phyloP scores from a whole-genome alignment of 2,329 filamentous ascomycete genomes.

The Exophiala mesophila region DNA sequence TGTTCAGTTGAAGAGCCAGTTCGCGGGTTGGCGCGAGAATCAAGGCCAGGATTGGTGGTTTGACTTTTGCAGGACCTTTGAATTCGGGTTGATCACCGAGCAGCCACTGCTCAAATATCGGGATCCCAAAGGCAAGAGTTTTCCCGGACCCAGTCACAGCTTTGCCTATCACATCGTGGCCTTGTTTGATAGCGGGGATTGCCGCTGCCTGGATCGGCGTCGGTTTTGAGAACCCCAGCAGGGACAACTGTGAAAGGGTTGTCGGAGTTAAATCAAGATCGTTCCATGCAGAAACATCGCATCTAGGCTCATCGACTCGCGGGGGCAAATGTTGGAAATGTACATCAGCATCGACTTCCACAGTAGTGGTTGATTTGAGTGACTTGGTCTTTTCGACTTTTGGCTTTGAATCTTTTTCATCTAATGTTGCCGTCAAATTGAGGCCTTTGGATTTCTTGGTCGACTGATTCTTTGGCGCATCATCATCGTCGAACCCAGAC shows the following conservation, averaged over 20 bases:
- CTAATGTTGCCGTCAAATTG: not conserved
- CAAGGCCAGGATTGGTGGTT: constrained; percentile 59
- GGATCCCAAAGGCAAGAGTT: constrained; percentile 89
- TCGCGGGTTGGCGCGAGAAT: constrained; percentile 90
- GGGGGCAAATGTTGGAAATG: constrained; percentile 28
- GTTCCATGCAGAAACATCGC: constrained; percentile 72
- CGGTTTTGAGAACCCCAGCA: constrained; percentile 72
- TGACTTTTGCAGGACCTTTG: constrained; percentile 24
- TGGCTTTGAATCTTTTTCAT: not conserved
- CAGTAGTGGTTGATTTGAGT: constrained; percentile 12
- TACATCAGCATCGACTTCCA: constrained; percentile 10
- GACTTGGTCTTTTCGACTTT: constrained; percentile 14
- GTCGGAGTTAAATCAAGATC: constrained; percentile 66
- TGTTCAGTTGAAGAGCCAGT: constrained; percentile 82
- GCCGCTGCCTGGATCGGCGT: constrained; percentile 74
- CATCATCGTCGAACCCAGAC: constrained; percentile 59
- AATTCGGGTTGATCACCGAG: not conserved
- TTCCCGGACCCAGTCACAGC: constrained; percentile 95
- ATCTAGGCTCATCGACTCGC: constrained; percentile 49
- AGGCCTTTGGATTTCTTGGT: not conserved
- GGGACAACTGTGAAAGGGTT: constrained; percentile 68
- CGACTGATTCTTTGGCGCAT: constrained; percentile 23
- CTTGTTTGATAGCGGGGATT: constrained; percentile 76
- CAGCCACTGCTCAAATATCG: constrained; percentile 81
- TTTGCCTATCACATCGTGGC: constrained; percentile 91